Percentiles rank a stretch among this genome's conserved stretches.
Conservation (phyloP, 73 alveolate genomes). For the Paramecium primaurelia region DNA sequence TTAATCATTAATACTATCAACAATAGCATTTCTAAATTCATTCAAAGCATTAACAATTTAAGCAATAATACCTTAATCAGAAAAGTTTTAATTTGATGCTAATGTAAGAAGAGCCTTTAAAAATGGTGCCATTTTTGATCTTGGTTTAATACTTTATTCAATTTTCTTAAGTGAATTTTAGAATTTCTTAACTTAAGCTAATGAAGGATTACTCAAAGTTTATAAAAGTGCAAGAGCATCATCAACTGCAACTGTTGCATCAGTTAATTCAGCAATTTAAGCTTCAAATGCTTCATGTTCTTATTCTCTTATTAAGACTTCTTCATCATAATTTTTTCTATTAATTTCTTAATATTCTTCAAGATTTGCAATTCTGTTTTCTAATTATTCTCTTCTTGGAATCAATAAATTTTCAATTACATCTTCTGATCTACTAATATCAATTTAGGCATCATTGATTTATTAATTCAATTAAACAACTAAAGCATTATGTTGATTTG, state of each 20-base stretch:
- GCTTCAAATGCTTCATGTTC: slow-evolving; percentile 19
- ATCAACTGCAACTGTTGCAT: slow-evolving; percentile 43
- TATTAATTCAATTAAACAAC: background rate
- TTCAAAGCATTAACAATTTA: slow-evolving; percentile 20
- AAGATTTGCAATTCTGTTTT: background rate
- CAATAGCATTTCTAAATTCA: slow-evolving; percentile 40
- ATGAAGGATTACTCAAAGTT: slow-evolving; percentile 16
- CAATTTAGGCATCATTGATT: slow-evolving; percentile 15
- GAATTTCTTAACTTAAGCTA: slow-evolving; percentile 35
- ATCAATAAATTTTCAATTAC: background rate
- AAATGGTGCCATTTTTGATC: slow-evolving; percentile 42
- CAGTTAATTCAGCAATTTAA: slow-evolving; percentile 9
- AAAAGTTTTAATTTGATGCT: slow-evolving; percentile 30
- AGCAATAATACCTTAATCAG: background rate
- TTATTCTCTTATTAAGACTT: background rate
- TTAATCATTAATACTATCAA: background rate
- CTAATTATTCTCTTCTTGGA: slow-evolving; percentile 19
- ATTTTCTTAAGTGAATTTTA: slow-evolving; percentile 11
- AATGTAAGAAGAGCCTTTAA: slow-evolving; percentile 13
- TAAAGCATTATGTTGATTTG: slow-evolving; percentile 21
- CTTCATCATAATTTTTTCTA: slow-evolving; percentile 7
- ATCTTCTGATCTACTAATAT: slow-evolving; percentile 7
- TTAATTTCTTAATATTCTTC: background rate
- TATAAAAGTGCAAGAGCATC: background rate
- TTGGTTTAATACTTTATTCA: background rate